These are phyloP conservation scores for Nephelium lappaceum DNA, from an alignment of 345 rosid genomes.

Conservation along the genomic window DNA sequence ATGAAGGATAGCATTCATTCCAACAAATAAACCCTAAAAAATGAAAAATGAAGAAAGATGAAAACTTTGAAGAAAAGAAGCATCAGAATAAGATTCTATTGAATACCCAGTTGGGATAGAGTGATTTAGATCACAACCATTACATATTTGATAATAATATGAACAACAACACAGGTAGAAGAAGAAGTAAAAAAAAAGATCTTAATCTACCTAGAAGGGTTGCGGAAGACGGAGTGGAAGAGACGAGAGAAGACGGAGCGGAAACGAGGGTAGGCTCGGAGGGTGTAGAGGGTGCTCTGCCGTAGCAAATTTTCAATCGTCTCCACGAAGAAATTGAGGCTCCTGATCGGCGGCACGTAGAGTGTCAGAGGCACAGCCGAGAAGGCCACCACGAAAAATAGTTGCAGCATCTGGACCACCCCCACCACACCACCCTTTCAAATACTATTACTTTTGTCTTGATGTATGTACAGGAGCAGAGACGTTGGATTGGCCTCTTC, in stretches of 20 bases:
- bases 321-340: slow-evolving; percentile 43
- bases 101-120: too few relatives aligned
- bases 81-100: too few relatives aligned
- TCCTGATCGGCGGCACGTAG: slow-evolving; percentile 47
- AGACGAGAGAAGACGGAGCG: slow-evolving; percentile 36
- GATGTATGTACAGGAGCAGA: too few relatives aligned
- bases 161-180: not conserved
- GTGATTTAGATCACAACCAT: not conserved
- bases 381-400: slow-evolving; percentile 49
- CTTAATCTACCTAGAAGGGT: not conserved
- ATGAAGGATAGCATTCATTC: too few relatives aligned
- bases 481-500: too few relatives aligned
- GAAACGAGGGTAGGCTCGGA: slow-evolving; percentile 39
- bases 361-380: slow-evolving; percentile 51
- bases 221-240: slow-evolving; percentile 24
- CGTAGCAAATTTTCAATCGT: slow-evolving; percentile 37
- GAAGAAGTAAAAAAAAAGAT: not conserved
- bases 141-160: not conserved
- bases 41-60: too few relatives aligned
- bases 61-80: too few relatives aligned
- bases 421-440: too few relatives aligned
- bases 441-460: too few relatives aligned
- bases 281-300: slow-evolving; percentile 29
- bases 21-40: too few relatives aligned
- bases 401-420: slow-evolving; percentile 27